Conservation (phyloP, 257 asterid genomes). For the Cruciata laevipes region DNA sequence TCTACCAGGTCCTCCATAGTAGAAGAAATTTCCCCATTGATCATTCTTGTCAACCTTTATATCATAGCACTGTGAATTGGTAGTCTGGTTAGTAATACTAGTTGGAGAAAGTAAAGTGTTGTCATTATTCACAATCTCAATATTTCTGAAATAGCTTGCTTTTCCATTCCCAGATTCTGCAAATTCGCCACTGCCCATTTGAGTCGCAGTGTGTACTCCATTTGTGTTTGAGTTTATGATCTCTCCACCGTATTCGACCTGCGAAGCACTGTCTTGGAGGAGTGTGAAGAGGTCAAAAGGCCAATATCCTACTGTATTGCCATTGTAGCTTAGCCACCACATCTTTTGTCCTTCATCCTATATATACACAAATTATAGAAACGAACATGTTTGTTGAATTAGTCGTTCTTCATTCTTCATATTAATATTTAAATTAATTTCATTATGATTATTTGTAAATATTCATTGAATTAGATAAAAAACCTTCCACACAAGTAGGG, state of each 20-base stretch:
- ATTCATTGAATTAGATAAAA: too few species aligned
- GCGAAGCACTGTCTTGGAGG: conserved; percentile 54
- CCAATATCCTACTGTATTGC: conserved; percentile 65
- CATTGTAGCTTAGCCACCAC: conserved; percentile 75
- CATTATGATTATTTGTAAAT: too few species aligned
- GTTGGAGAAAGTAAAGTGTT: conserved; percentile 3
- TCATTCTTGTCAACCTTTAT: background rate
- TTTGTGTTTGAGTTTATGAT: conserved; percentile 2
- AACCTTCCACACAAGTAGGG: conserved; percentile 89
- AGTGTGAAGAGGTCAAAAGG: conserved; percentile 51
- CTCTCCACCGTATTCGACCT: conserved; percentile 48
- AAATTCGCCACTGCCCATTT: conserved; percentile 24
- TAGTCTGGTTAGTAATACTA: background rate
- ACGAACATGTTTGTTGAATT: too few species aligned
- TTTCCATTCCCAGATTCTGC: conserved; percentile 11
- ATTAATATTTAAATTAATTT: too few species aligned
- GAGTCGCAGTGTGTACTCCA: conserved; percentile 20
- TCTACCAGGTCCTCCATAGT: conserved; percentile 4
- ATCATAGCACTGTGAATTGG: background rate
- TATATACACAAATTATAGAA: conserved; percentile 7
- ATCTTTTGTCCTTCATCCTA: conserved; percentile 69
- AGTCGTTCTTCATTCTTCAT: too few species aligned
- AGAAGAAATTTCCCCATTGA: background rate
- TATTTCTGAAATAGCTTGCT: conserved; percentile 14
- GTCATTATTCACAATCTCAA: conserved; percentile 9